A percentile compares a stretch with the other conserved stretches of the same genome.
phyloP scores from a whole-genome alignment of 2,329 filamentous ascomycete species.

The Cladosporium sp. region DNA sequence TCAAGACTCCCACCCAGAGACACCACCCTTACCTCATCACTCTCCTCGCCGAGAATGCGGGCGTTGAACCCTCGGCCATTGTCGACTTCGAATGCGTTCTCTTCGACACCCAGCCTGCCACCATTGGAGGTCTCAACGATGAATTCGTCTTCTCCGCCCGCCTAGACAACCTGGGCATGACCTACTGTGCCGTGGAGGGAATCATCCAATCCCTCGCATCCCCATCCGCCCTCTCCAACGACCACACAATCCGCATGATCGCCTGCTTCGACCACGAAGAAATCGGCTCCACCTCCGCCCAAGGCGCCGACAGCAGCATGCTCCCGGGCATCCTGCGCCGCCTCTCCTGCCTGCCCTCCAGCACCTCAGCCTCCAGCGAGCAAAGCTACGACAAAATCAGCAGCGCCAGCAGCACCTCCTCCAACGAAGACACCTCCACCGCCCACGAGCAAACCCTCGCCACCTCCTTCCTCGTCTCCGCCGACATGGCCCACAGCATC shows the following conservation, averaged over 20 bases:
- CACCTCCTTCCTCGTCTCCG: constrained; percentile 87
- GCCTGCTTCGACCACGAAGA: constrained; percentile 98
- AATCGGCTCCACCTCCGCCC: constrained; percentile 85
- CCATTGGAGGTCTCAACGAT: constrained; percentile 81
- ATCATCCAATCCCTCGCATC: constrained; percentile 72
- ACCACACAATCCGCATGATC: constrained; percentile 81
- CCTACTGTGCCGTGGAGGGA: constrained; percentile 83
- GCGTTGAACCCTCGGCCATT: constrained; percentile 64
- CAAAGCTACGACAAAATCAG: constrained; percentile 60
- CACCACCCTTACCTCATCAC: constrained; percentile 87
- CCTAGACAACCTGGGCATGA: constrained; percentile 94
- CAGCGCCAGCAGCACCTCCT: constrained; percentile 21
- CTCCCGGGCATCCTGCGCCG: constrained; percentile 82
- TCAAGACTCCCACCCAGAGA: constrained; percentile 71
- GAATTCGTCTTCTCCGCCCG: constrained; percentile 96
- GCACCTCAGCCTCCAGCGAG: constrained; percentile 53
- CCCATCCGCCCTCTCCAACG: constrained; percentile 62
- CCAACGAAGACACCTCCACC: constrained; percentile 60
- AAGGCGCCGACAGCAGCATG: constrained; percentile 89
- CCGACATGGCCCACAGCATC: constrained; percentile 95
- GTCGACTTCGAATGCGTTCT: constrained; percentile 95
- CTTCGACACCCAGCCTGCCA: constrained; percentile 90
- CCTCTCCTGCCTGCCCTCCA: constrained; percentile 70
- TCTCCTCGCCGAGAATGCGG: constrained; percentile 75
- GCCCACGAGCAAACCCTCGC: constrained; percentile 91